Evolutionary conservation across 2,329 filamentous ascomycete genomes (phyloP).

Genomic region (Ophiostoma pallidulum): DNA sequence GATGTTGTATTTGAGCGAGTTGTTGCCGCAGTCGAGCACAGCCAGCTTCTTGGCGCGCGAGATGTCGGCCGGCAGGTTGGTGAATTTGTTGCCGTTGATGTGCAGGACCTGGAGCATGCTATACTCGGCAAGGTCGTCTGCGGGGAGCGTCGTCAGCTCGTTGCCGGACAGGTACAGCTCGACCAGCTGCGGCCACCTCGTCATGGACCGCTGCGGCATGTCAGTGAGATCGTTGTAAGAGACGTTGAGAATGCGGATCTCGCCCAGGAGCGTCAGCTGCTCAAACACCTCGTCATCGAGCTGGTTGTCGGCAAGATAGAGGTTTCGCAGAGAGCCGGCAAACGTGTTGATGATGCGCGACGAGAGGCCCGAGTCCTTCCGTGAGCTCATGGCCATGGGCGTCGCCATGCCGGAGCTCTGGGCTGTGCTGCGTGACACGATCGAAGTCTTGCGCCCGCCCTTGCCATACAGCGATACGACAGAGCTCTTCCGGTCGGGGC

Average conservation of each 20-base stretch:
- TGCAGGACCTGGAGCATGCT: constrained; percentile 82
- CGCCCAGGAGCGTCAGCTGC: constrained; percentile 70
- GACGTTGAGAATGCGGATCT: constrained; percentile 81
- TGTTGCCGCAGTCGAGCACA: constrained; percentile 89
- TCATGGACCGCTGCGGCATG: constrained; percentile 78
- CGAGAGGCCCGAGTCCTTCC: constrained; percentile 86
- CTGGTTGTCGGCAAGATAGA: constrained; percentile 88
- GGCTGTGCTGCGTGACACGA: constrained; percentile 56
- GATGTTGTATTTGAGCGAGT: constrained; percentile 95
- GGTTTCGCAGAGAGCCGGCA: constrained; percentile 69
- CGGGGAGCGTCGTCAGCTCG: constrained; percentile 80
- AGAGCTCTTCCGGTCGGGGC: constrained; percentile 65
- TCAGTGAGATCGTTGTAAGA: constrained; percentile 94
- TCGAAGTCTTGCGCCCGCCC: constrained; percentile 75
- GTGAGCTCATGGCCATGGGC: constrained; percentile 40
- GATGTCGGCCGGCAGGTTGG: constrained; percentile 88
- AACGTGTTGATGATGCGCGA: constrained; percentile 77
- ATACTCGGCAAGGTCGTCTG: constrained; percentile 87
- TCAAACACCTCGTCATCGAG: constrained; percentile 94
- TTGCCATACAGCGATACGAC: constrained; percentile 72
- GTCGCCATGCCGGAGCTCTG: constrained; percentile 41
- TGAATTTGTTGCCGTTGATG: constrained; percentile 97
- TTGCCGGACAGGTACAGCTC: constrained; percentile 95
- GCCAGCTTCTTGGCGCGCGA: constrained; percentile 88
- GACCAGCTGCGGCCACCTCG: constrained; percentile 78